Base-by-base conservation (phyloP, 805 yeast species). In the Yarrowia hollandica region DNA sequence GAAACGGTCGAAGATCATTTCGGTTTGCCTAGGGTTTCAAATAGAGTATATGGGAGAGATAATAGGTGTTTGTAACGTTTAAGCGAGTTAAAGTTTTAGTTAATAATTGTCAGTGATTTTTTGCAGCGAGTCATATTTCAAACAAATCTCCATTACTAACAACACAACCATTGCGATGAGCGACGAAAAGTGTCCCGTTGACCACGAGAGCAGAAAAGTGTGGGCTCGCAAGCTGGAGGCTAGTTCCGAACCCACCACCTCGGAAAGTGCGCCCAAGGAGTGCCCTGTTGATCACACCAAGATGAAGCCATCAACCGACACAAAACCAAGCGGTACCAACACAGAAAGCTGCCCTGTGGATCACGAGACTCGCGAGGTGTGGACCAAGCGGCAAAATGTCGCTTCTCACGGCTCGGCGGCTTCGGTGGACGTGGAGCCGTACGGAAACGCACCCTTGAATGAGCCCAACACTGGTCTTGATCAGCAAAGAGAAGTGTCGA, bases 401-500 rank as follows among this genome's bases (percentile, higher is more conserved):
- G 58, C 58, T 4, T 52, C 58, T 2, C 34, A 28, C 16, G 55
- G 42, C 5, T 23, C 63, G 10, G 26, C 59, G 7, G 44, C 22
- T 15, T 16, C 46, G n/a, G 41, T 31, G 9, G 34, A 34, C 19
- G 19, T 42, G 14, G 44, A 33, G 23, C 54, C 48, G 0, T 48
- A 48, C 8, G 55, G 55, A 48, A 33, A 33, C 22, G 38, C 57
- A 5, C 35, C 50, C 15, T 6, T 26, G 3, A 19, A 16, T 28
- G 39, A 48, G 22, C 25, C 48, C 14, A 23, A 23, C 14, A 37
- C 75, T 0, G 67, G 72, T 1, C 73, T 90, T 30, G 86, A 95
- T 0, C 80, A 79, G n/a, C 88, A 85, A 1, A 76, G 97, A 62
- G 92, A 85, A 65, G 73, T 86, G 4, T 84, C 91, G 9, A 80